Conservation (phyloP, 306 rosid species). For the Biancaea sappan region DNA sequence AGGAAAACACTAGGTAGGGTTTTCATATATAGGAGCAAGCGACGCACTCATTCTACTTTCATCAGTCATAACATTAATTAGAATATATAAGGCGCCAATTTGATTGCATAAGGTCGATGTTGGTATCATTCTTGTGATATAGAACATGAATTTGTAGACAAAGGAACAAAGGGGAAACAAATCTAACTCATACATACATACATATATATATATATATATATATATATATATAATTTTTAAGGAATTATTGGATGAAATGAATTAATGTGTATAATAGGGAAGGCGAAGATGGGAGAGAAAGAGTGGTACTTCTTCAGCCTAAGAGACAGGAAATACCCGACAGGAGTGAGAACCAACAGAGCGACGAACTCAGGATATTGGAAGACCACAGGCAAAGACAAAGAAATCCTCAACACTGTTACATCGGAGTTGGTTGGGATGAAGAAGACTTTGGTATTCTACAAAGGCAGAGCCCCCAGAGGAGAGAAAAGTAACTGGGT, state of each 20-base stretch:
- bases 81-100: neutral
- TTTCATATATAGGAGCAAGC: neutral
- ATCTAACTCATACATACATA: no score
- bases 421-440: constrained; percentile 80
- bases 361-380: constrained; percentile 94
- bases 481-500: constrained; percentile 95
- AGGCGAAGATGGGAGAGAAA: constrained; percentile 95
- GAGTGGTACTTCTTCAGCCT: constrained; percentile 95
- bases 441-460: constrained; percentile 94
- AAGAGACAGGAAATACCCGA: constrained; percentile 90
- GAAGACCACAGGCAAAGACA: constrained; percentile 97
- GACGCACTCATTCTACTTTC: neutral
- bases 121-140: constrained; percentile 33
- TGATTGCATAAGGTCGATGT: constrained; percentile 7
- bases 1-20: constrained; percentile 6
- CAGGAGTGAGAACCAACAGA: constrained; percentile 87
- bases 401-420: constrained; percentile 65
- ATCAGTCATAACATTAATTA: neutral
- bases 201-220: neutral
- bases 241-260: constrained; percentile 13
- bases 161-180: no score
- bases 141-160: no score
- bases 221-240: neutral
- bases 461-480: constrained; percentile 95
- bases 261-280: constrained; percentile 41